Percentiles rank a stretch among this genome's conserved stretches.
phyloP scores from a whole-genome alignment of 1,284 basidiomycete genomes.

The Ganoderma lucidum region DNA sequence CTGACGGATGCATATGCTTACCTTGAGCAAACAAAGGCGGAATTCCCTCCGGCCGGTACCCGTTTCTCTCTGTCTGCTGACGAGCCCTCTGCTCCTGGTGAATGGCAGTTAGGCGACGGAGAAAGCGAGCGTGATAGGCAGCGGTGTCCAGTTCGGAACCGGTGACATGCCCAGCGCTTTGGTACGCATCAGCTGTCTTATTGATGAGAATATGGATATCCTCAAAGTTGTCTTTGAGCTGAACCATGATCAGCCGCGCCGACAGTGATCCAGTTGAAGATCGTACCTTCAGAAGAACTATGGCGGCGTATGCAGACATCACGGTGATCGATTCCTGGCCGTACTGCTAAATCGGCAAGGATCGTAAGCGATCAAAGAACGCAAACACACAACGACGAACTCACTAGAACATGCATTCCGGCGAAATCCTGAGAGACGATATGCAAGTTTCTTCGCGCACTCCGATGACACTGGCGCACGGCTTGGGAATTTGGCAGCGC shows the following conservation, averaged over 20 bases:
- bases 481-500: constrained; percentile 70
- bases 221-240: constrained; percentile 62
- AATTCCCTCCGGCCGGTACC: constrained; percentile 19
- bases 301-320: constrained; percentile 85
- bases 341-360: constrained; percentile 62
- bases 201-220: constrained; percentile 72
- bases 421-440: constrained; percentile 79
- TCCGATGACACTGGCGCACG: constrained; percentile 73
- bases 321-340: constrained; percentile 82
- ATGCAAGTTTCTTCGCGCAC: constrained; percentile 71
- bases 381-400: constrained; percentile 36
- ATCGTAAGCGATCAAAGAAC: background rate
- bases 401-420: constrained; percentile 75
- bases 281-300: constrained; percentile 74
- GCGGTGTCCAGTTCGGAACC: constrained; percentile 63
- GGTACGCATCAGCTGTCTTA: constrained; percentile 77
- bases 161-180: constrained; percentile 69
- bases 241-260: constrained; percentile 27
- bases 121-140: constrained; percentile 77
- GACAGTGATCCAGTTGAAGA: background rate
- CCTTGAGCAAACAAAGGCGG: constrained; percentile 27
- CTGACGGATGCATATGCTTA: background rate
- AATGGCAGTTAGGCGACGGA: constrained; percentile 71
- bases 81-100: constrained; percentile 62
- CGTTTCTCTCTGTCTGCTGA: constrained; percentile 36